Conservation (phyloP, 345 rosid species). For the Odontarrhena argentea region DNA sequence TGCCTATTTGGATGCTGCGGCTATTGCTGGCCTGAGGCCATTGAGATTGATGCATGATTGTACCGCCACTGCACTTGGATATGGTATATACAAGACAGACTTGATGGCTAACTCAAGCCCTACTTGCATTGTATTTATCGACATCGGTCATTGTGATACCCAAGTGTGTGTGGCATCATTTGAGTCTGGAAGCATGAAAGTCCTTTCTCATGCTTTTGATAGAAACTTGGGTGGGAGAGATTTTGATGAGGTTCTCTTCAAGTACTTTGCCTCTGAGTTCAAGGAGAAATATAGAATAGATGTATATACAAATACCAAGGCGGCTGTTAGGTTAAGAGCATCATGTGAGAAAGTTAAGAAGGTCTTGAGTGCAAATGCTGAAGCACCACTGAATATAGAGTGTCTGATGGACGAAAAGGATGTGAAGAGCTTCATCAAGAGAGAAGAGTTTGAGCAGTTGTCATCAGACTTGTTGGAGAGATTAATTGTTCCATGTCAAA, state of each 20-base stretch:
- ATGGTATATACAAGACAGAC: slow-evolving; percentile 70
- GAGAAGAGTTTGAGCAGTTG: slow-evolving; percentile 63
- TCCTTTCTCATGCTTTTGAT: slow-evolving; percentile 61
- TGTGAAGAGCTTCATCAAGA: slow-evolving; percentile 64
- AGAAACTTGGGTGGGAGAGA: slow-evolving; percentile 61
- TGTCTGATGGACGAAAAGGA: slow-evolving; percentile 76
- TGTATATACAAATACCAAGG: slow-evolving; percentile 59
- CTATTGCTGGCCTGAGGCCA: slow-evolving; percentile 64
- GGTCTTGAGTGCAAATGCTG: slow-evolving; percentile 72
- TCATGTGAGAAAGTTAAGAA: slow-evolving; percentile 72
- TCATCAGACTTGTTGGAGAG: slow-evolving; percentile 55
- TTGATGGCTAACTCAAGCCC: slow-evolving; percentile 45
- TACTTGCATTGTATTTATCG: slow-evolving; percentile 55
- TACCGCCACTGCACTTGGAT: slow-evolving; percentile 70
- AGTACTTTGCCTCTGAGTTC: slow-evolving; percentile 54
- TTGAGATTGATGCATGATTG: slow-evolving; percentile 68
- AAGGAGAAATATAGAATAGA: slow-evolving; percentile 62
- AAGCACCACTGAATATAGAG: slow-evolving; percentile 64
- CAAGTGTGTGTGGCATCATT: slow-evolving; percentile 60
- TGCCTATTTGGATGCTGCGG: slow-evolving; percentile 63
- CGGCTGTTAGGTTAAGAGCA: slow-evolving; percentile 58
- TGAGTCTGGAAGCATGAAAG: slow-evolving; percentile 57
- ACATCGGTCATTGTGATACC: slow-evolving; percentile 65
- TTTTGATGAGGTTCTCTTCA: slow-evolving; percentile 60
- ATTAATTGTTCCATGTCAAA: slow-evolving; percentile 52